Conservation (phyloP, 257 asterid species). For the Solanum bulbocastanum region DNA sequence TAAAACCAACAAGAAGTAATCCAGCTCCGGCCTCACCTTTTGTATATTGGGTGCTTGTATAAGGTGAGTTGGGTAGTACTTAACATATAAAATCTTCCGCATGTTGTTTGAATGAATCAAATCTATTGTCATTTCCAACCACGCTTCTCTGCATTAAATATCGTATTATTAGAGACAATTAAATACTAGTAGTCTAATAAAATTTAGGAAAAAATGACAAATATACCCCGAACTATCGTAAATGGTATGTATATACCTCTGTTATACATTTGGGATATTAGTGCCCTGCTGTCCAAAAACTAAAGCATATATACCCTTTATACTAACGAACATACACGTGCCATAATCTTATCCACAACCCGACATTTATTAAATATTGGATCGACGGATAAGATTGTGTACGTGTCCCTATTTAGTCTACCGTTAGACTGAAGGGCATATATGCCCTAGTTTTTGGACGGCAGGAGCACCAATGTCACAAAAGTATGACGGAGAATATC, state of each 20-base stretch:
- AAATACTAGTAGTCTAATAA: neutral
- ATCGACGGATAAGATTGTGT: no score
- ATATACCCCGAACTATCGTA: no score
- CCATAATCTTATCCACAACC: neutral
- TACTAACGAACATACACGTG: neutral
- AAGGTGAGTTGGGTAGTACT: slow-evolving; percentile 64
- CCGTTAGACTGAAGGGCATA: neutral
- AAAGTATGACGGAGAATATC: neutral
- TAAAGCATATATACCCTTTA: neutral
- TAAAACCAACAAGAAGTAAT: neutral
- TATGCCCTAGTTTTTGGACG: neutral
- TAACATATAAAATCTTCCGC: slow-evolving; percentile 70
- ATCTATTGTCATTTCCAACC: slow-evolving; percentile 33
- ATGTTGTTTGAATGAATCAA: slow-evolving; percentile 33
- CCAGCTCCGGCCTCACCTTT: slow-evolving; percentile 18
- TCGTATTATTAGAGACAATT: neutral
- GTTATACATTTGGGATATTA: neutral
- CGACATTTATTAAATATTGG: neutral
- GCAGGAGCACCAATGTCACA: neutral
- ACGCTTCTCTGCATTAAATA: slow-evolving; percentile 34
- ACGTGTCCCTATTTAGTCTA: neutral
- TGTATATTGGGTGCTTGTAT: slow-evolving; percentile 59
- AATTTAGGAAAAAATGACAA: neutral
- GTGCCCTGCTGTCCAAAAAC: neutral
- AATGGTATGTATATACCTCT: neutral